Evolutionary conservation across 495 filamentous ascomycete genomes (phyloP).

Genomic region (Xylaria acuta): DNA sequence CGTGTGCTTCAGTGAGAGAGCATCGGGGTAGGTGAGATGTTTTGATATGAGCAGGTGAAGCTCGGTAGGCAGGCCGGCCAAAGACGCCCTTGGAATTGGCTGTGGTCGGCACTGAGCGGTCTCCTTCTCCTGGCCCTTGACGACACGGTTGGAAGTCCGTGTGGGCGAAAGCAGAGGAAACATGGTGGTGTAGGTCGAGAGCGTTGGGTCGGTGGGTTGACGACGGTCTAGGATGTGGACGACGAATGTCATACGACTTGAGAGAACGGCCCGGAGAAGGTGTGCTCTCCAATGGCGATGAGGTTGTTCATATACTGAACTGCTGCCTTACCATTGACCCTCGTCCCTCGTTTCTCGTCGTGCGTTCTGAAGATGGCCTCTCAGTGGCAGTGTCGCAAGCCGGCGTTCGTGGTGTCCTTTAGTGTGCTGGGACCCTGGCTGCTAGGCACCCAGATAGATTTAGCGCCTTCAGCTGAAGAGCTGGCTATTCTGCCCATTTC

Average conservation of each 20-base stretch:
- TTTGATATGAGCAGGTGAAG: conserved; percentile 62
- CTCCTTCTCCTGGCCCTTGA: not conserved
- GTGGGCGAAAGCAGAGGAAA: not conserved
- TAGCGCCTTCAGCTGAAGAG: not conserved
- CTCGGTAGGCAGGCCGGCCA: conserved; percentile 61
- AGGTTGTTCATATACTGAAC: conserved; percentile 1
- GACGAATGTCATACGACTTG: not conserved
- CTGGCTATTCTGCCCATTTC: not conserved
- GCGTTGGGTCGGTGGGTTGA: not conserved
- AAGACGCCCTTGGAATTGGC: not conserved
- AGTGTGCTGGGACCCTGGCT: not conserved
- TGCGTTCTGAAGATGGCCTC: not conserved
- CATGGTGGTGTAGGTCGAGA: not conserved
- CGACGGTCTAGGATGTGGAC: not conserved
- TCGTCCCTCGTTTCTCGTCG: not conserved
- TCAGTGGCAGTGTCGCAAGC: conserved; percentile 24
- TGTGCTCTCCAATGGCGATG: no score
- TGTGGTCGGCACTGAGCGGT: not conserved
- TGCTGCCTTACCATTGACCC: conserved; percentile 11
- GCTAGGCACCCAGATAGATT: conserved; percentile 4
- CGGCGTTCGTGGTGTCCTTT: not conserved
- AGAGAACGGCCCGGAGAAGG: not conserved
- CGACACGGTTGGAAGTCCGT: not conserved
- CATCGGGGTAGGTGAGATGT: conserved; percentile 64
- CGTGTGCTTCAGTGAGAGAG: conserved; percentile 67